Conservation (phyloP, 805 yeast genomes). For the Ogataea populi-albae region DNA sequence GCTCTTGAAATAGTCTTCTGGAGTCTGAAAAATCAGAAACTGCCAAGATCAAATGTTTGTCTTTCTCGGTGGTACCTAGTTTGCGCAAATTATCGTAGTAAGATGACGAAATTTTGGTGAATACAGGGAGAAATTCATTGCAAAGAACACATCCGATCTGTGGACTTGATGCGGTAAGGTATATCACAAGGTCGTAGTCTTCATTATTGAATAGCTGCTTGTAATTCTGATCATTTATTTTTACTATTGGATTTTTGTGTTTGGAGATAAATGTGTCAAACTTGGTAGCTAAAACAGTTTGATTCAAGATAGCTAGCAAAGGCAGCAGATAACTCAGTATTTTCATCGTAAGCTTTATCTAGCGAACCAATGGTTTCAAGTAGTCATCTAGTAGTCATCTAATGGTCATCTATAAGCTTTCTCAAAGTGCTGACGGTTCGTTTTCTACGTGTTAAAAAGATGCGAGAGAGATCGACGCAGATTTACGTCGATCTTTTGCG, state of each 20-base stretch:
- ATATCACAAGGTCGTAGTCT: conserved; percentile 62
- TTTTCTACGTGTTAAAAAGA: too few species aligned
- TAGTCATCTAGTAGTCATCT: too few species aligned
- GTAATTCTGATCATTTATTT: conserved; percentile 58
- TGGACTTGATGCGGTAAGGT: conserved; percentile 71
- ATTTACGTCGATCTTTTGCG: too few species aligned
- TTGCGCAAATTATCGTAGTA: conserved; percentile 47
- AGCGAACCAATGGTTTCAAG: too few species aligned
- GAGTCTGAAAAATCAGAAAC: conserved; percentile 67
- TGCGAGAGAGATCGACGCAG: too few species aligned
- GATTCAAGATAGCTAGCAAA: conserved; percentile 7
- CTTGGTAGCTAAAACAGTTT: conserved; percentile 16
- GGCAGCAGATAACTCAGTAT: conserved; percentile 3
- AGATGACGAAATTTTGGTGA: conserved; percentile 56
- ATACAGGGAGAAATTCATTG: conserved; percentile 64
- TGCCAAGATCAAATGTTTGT: conserved; percentile 62
- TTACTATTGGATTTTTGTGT: conserved; percentile 14
- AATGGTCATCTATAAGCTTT: too few species aligned
- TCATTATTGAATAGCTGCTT: conserved; percentile 54
- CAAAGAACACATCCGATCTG: conserved; percentile 79
- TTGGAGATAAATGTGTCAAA: conserved; percentile 17
- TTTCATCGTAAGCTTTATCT: conserved; percentile 10
- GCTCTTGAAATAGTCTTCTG: conserved; percentile 47
- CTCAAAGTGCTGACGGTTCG: too few species aligned
- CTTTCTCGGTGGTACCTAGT: conserved; percentile 50